A percentile compares a stretch with the other conserved stretches of the same genome.
These are phyloP conservation scores for Sclerotinia borealis DNA, from an alignment of 2,329 filamentous ascomycete genomes.

Conservation along the genomic window DNA sequence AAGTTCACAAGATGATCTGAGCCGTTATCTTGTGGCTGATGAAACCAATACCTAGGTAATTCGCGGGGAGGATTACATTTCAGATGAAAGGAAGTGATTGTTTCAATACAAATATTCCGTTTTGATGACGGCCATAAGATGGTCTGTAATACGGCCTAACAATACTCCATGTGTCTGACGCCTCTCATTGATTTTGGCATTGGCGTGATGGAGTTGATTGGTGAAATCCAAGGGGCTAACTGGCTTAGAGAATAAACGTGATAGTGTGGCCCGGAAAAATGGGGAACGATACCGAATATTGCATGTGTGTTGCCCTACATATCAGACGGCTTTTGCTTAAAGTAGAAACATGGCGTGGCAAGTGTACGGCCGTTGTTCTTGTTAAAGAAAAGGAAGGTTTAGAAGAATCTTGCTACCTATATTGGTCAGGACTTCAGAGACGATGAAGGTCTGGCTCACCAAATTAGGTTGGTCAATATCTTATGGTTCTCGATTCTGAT, in stretches of 20 bases:
- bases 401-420: not conserved
- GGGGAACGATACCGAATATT: not conserved
- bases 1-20: not conserved
- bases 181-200: not conserved
- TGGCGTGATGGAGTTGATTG: not conserved
- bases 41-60: not conserved
- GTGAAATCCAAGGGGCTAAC: not conserved
- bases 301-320: not conserved
- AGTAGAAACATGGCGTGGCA: not conserved
- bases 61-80: not conserved
- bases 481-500: not conserved
- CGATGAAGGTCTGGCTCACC: not conserved
- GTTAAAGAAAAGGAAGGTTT: not conserved
- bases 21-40: conserved; percentile 1
- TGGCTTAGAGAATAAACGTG: not conserved
- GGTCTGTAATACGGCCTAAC: conserved; percentile 7
- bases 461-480: not conserved
- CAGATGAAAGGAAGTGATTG: not conserved
- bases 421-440: not conserved
- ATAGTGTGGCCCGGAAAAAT: conserved; percentile 2
- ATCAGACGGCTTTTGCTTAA: not conserved
- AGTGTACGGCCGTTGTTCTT: not conserved
- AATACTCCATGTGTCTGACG: not conserved
- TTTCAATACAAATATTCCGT: not conserved
- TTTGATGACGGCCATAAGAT: not conserved